Conservation (phyloP, 306 rosid genomes). For the Castanea sativa region DNA sequence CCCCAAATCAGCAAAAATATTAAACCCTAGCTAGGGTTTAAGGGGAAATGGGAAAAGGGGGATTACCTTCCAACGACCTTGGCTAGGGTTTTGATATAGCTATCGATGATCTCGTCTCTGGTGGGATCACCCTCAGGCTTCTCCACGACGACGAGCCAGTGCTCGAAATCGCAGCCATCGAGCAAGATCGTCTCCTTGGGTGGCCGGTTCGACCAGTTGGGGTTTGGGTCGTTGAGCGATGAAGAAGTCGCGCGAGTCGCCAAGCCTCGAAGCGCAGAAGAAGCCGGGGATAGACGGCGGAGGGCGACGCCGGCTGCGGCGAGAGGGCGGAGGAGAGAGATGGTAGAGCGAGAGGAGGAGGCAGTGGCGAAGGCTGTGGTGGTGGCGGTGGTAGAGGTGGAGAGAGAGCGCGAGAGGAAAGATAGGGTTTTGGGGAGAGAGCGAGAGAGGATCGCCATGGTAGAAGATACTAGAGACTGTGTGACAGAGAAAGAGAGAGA, state of each 20-base stretch:
- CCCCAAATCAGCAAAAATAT: too few species aligned
- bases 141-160: constrained; percentile 96
- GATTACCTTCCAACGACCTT: constrained; percentile 67
- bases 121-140: constrained; percentile 70
- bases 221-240: constrained; percentile 87
- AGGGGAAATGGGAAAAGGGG: neutral
- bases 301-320: constrained; percentile 25
- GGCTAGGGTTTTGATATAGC: constrained; percentile 74
- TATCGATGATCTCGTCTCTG: constrained; percentile 75
- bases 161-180: constrained; percentile 96
- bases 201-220: constrained; percentile 92
- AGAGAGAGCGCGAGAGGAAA: constrained; percentile 37
- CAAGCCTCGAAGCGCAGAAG: constrained; percentile 31
- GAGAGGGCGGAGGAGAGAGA: constrained; percentile 68
- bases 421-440: constrained; percentile 45
- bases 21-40: too few species aligned
- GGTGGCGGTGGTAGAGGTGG: constrained; percentile 30
- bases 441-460: constrained; percentile 76
- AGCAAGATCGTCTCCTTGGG: constrained; percentile 91
- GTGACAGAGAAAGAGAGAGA: neutral
- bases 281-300: constrained; percentile 10
- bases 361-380: constrained; percentile 15
- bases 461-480: neutral
- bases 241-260: constrained; percentile 80
- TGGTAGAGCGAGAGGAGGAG: constrained; percentile 30